Conservation (phyloP, 1,284 basidiomycete species). For the Coniferiporia sulphurascens region DNA sequence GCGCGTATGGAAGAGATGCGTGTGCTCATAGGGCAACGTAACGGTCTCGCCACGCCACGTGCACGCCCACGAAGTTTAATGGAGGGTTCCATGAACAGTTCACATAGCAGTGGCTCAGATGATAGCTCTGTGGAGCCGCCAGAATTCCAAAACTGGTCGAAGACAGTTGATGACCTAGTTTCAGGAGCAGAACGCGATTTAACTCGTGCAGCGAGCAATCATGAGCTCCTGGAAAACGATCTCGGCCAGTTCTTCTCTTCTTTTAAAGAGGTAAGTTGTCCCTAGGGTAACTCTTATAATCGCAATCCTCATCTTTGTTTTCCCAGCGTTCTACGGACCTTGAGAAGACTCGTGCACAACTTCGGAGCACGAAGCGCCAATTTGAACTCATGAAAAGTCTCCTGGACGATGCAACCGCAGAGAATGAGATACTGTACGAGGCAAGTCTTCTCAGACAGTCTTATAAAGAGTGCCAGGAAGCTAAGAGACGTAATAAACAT, state of each 20-base stretch:
- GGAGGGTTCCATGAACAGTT: background rate
- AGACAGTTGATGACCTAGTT: slow-evolving; percentile 47
- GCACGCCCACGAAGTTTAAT: slow-evolving; percentile 33
- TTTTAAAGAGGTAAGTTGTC: slow-evolving; percentile 49
- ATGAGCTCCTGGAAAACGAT: slow-evolving; percentile 47
- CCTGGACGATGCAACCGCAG: slow-evolving; percentile 69
- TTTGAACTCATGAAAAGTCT: slow-evolving; percentile 74
- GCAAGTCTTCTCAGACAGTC: slow-evolving; percentile 36
- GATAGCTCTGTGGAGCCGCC: slow-evolving; percentile 13
- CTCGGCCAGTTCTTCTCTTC: slow-evolving; percentile 45
- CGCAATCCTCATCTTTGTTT: slow-evolving; percentile 1
- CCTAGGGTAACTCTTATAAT: background rate
- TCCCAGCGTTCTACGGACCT: slow-evolving; percentile 52
- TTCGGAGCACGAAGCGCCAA: slow-evolving; percentile 66
- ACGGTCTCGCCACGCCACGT: slow-evolving; percentile 47
- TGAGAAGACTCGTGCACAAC: slow-evolving; percentile 55
- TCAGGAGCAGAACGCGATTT: slow-evolving; percentile 55
- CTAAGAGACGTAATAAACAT: no score
- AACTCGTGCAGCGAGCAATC: slow-evolving; percentile 42
- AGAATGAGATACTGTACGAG: slow-evolving; percentile 89
- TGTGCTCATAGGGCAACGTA: slow-evolving; percentile 56
- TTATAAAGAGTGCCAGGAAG: background rate
- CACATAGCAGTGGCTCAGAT: slow-evolving; percentile 5
- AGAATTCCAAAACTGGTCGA: slow-evolving; percentile 25
- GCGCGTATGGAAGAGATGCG: slow-evolving; percentile 77